A percentile compares a stretch with the other conserved stretches of the same genome.
Evolutionary conservation across 352 stramenopile species (phyloP).

Genomic region (Pythium scleroteichum): DNA sequence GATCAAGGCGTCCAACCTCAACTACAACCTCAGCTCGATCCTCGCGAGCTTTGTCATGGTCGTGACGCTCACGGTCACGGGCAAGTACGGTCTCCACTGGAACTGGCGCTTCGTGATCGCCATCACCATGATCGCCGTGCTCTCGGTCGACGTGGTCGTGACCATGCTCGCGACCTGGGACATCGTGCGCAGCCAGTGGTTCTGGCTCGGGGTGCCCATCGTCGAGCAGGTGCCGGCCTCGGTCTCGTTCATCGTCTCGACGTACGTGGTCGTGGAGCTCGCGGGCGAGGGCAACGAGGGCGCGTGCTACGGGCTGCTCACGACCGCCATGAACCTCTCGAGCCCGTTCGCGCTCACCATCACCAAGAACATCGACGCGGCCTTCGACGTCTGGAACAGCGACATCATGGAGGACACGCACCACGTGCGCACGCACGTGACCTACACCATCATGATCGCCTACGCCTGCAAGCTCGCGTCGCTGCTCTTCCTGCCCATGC

Average conservation of each 20-base stretch:
- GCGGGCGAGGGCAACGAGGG: conserved; percentile 38
- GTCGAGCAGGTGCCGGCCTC: conserved; percentile 32
- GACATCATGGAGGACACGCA: conserved; percentile 29
- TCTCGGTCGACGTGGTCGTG: conserved; percentile 25
- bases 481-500: conserved; percentile 28
- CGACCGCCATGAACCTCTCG: conserved; percentile 35
- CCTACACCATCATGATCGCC: conserved; percentile 33
- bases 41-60: conserved; percentile 22
- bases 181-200: conserved; percentile 29
- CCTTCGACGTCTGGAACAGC: conserved; percentile 31
- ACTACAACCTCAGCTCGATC: conserved; percentile 29
- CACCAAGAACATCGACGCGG: conserved; percentile 35
- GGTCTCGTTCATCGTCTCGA: conserved; percentile 37
- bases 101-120: conserved; percentile 32
- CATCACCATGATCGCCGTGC: conserved; percentile 24
- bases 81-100: conserved; percentile 36
- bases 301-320: conserved; percentile 39
- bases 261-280: conserved; percentile 38
- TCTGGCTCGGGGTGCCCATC: conserved; percentile 34
- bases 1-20: conserved; percentile 30
- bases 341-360: conserved; percentile 31
- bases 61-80: conserved; percentile 26
- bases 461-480: conserved; percentile 31
- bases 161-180: conserved; percentile 34
- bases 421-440: conserved; percentile 35